Conservation (phyloP, 352 stramenopile species). For the Peronosclerospora sorghi region DNA sequence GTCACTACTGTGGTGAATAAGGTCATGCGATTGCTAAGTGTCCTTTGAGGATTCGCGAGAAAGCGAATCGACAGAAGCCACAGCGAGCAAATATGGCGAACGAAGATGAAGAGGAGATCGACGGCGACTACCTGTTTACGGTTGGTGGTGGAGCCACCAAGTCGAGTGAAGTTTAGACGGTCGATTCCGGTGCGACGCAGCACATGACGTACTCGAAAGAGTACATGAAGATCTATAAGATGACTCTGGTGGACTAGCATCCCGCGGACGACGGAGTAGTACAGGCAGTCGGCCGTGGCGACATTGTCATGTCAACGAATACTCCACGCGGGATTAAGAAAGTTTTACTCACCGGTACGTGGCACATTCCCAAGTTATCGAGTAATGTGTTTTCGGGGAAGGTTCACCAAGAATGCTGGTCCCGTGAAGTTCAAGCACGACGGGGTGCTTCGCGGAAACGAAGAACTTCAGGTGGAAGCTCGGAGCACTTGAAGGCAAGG, state of each 20-base stretch:
- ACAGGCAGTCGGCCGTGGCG: not conserved
- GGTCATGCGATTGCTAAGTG: not conserved
- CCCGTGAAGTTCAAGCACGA: too few species aligned
- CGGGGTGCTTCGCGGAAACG: too few species aligned
- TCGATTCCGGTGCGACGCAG: not conserved
- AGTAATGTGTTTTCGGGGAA: too few species aligned
- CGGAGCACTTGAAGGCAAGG: not conserved
- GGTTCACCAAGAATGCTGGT: too few species aligned
- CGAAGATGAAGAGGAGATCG: not conserved
- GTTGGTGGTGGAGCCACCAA: not conserved
- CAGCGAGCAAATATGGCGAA: not conserved
- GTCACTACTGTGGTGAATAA: not conserved
- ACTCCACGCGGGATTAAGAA: too few species aligned
- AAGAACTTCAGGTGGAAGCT: too few species aligned
- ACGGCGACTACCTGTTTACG: not conserved
- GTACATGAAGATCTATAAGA: not conserved
- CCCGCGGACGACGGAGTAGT: not conserved
- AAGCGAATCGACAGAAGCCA: not conserved
- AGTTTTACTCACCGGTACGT: too few species aligned
- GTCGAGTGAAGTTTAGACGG: not conserved
- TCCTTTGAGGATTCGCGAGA: not conserved
- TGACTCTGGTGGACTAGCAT: not conserved
- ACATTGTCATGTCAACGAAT: not conserved
- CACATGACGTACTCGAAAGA: not conserved
- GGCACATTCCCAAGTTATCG: too few species aligned